Conservation (phyloP, 768 basidiomycete genomes). For the Mycena metata region DNA sequence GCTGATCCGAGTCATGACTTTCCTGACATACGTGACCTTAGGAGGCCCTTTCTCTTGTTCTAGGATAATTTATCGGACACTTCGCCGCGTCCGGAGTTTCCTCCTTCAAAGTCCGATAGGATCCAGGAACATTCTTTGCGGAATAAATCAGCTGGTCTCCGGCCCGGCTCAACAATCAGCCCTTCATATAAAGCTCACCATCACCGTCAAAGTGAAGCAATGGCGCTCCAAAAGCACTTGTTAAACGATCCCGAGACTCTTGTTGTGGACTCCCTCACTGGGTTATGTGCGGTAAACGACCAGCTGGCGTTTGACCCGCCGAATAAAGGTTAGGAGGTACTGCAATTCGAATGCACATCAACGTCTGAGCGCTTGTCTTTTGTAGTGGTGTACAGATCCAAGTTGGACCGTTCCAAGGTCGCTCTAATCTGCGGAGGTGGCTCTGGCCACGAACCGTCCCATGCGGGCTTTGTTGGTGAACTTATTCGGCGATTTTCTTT, state of each 20-base stretch:
- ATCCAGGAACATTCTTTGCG: background rate
- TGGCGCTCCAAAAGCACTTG: conserved; percentile 74
- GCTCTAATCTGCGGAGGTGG: conserved; percentile 88
- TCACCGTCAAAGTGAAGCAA: conserved; percentile 6
- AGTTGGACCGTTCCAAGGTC: conserved; percentile 74
- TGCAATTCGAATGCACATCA: conserved; percentile 25
- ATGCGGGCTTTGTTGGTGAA: conserved; percentile 90
- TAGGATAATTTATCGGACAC: background rate
- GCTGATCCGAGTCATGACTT: too few relatives aligned
- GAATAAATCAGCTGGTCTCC: conserved; percentile 21
- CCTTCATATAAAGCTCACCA: background rate
- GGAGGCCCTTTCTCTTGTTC: too few relatives aligned
- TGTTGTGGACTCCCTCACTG: conserved; percentile 83
- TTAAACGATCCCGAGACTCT: conserved; percentile 77
- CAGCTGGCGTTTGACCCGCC: conserved; percentile 75
- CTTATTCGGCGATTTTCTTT: background rate
- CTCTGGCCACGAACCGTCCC: conserved; percentile 92
- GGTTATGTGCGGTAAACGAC: conserved; percentile 80
- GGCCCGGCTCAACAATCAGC: conserved; percentile 1
- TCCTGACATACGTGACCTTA: too few relatives aligned
- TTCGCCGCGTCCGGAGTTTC: conserved; percentile 4
- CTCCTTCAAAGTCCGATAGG: background rate
- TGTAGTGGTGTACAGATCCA: conserved; percentile 72
- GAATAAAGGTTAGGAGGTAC: conserved; percentile 70
- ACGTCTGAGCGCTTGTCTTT: conserved; percentile 19